These are phyloP conservation scores for Clarireedia hainanense DNA, from an alignment of 2,329 filamentous ascomycete genomes.

Conservation along the genomic window DNA sequence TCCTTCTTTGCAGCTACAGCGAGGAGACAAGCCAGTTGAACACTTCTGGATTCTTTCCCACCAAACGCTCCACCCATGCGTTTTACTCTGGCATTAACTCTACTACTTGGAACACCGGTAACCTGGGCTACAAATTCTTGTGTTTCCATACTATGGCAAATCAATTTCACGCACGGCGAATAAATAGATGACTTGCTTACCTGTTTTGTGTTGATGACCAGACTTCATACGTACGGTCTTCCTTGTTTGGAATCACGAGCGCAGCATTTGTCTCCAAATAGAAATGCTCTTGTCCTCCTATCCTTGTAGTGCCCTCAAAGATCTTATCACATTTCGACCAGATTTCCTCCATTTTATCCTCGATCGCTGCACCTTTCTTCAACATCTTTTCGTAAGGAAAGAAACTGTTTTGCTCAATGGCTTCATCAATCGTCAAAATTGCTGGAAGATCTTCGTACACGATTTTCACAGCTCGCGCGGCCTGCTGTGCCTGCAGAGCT, in stretches of 20 bases:
- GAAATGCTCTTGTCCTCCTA: conserved; percentile 95
- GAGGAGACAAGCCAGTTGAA: conserved; percentile 75
- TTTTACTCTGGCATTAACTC: conserved; percentile 85
- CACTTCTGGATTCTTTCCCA: conserved; percentile 82
- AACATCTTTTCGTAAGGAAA: conserved; percentile 75
- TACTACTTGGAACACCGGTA: conserved; percentile 75
- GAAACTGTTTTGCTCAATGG: conserved; percentile 80
- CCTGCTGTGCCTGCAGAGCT: conserved; percentile 68
- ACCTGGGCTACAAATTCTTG: conserved; percentile 82
- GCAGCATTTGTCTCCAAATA: conserved; percentile 89
- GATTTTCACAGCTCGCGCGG: conserved; percentile 71
- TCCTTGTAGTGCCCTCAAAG: conserved; percentile 70
- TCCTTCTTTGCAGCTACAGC: conserved; percentile 81
- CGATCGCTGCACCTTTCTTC: conserved; percentile 70
- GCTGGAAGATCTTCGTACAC: conserved; percentile 85
- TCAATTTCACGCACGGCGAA: background rate
- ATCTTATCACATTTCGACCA: conserved; percentile 22
- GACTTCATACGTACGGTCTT: conserved; percentile 90
- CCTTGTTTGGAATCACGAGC: conserved; percentile 74
- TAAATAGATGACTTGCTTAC: conserved; percentile 10
- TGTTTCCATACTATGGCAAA: conserved; percentile 56
- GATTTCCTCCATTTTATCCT: conserved; percentile 36
- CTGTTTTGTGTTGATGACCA: conserved; percentile 91
- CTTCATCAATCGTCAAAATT: conserved; percentile 87
- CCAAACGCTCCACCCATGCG: conserved; percentile 88